A percentile compares a stretch with the other conserved stretches of the same genome.
phyloP scores from a whole-genome alignment of 2,329 filamentous ascomycete genomes.

The Colletotrichum sp. region DNA sequence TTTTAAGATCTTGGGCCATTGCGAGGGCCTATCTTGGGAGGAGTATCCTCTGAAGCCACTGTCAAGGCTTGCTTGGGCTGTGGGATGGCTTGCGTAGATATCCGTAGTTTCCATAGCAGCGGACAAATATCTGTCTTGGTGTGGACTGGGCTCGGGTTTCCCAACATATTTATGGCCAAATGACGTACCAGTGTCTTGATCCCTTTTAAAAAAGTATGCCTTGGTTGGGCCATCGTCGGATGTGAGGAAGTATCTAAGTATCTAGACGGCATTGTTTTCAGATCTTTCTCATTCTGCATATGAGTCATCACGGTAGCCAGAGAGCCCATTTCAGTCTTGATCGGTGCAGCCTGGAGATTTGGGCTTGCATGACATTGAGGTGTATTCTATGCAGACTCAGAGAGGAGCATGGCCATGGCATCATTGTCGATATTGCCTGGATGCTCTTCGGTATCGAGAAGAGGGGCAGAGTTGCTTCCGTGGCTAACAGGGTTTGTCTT shows the following conservation, averaged over 20 bases:
- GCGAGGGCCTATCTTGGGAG: not conserved
- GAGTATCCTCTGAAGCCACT: not conserved
- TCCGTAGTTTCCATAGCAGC: not conserved
- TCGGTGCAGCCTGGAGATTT: no score
- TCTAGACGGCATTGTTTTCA: not conserved
- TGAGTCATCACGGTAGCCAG: not conserved
- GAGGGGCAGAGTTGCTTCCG: not conserved
- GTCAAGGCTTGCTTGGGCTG: not conserved
- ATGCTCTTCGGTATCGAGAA: not conserved
- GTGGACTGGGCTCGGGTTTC: not conserved
- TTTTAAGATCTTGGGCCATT: not conserved
- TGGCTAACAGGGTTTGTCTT: not conserved
- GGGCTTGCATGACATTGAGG: no score
- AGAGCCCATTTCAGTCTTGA: no score
- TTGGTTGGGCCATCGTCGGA: not conserved
- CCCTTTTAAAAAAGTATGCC: not conserved
- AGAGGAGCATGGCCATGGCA: not conserved
- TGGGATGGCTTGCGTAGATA: not conserved
- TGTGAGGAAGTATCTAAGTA: not conserved
- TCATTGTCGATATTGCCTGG: not conserved
- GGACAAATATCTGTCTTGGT: not conserved
- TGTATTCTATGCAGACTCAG: not conserved
- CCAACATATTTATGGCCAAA: not conserved
- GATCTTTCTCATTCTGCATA: not conserved
- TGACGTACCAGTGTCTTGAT: not conserved